Conservation (phyloP, 2,329 filamentous ascomycete species). For the Sporothrix brasiliensis region DNA sequence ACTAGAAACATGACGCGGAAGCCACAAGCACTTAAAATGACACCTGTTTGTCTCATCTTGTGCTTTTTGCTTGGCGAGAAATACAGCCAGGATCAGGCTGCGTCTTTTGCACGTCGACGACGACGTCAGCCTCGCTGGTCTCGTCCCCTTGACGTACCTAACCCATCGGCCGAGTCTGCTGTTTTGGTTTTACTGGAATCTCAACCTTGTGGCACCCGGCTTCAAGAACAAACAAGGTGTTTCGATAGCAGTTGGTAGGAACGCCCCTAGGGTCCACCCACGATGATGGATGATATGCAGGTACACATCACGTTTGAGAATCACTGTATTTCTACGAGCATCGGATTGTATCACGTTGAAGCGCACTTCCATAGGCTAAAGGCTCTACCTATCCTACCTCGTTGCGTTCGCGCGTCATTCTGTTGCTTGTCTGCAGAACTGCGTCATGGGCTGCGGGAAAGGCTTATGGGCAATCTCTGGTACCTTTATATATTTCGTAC, state of each 20-base stretch:
- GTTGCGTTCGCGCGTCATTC: neutral
- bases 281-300: constrained; percentile 5
- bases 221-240: neutral
- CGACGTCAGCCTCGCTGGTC: constrained; percentile 7
- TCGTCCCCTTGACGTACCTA: neutral
- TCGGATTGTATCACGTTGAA: neutral
- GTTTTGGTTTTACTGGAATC: too few relatives aligned
- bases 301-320: neutral
- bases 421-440: constrained; percentile 10
- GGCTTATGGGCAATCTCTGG: neutral
- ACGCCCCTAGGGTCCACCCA: constrained; percentile 3
- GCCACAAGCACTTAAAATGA: constrained; percentile 13
- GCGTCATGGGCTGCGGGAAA: constrained; percentile 6
- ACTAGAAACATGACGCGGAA: neutral
- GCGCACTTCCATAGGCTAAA: neutral
- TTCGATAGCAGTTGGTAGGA: neutral
- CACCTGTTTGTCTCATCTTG: constrained; percentile 21
- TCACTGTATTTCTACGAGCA: neutral
- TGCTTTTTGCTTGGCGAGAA: constrained; percentile 12
- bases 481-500: constrained; percentile 4
- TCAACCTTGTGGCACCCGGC: too few relatives aligned
- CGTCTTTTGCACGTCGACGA: neutral
- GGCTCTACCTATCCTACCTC: neutral
- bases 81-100: constrained; percentile 1
- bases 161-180: constrained; percentile 8